Evolutionary conservation across 208 protist species (phyloP).

Genomic region (Acanthamoeba triangularis): DNA sequence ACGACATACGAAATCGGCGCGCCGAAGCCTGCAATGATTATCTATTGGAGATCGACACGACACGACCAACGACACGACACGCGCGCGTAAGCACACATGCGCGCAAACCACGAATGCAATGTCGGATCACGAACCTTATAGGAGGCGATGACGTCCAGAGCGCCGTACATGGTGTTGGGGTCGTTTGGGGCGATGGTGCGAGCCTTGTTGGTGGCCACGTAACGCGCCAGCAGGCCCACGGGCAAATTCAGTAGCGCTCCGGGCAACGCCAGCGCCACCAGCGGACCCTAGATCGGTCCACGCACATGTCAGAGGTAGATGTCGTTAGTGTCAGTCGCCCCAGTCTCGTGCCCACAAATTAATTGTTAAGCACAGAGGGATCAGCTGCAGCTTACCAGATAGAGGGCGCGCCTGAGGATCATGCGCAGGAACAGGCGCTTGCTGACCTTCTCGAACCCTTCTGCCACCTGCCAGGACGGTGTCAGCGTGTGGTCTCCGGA

Average conservation of each 20-base stretch:
- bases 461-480: not conserved
- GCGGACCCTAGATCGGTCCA: too few species aligned
- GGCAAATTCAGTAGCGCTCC: not conserved
- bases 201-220: not conserved
- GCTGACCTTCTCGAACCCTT: constrained; percentile 15
- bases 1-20: constrained; percentile 10
- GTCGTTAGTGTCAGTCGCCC: too few species aligned
- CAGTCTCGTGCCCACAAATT: not conserved
- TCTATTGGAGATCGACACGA: not conserved
- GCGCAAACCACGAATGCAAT: too few species aligned
- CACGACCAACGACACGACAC: too few species aligned
- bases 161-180: constrained; percentile 39
- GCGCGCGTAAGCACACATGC: too few species aligned
- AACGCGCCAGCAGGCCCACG: not conserved
- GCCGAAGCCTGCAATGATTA: constrained; percentile 32
- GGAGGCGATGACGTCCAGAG: constrained; percentile 18
- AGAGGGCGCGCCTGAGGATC: not conserved
- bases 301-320: too few species aligned
- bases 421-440: constrained; percentile 37
- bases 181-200: not conserved
- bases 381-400: not conserved
- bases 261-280: constrained; percentile 21
- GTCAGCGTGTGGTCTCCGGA: too few species aligned
- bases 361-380: too few species aligned
- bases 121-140: not conserved